Base-by-base conservation (phyloP, 2,329 filamentous ascomycete species). In the Beauveria brongniartii region DNA sequence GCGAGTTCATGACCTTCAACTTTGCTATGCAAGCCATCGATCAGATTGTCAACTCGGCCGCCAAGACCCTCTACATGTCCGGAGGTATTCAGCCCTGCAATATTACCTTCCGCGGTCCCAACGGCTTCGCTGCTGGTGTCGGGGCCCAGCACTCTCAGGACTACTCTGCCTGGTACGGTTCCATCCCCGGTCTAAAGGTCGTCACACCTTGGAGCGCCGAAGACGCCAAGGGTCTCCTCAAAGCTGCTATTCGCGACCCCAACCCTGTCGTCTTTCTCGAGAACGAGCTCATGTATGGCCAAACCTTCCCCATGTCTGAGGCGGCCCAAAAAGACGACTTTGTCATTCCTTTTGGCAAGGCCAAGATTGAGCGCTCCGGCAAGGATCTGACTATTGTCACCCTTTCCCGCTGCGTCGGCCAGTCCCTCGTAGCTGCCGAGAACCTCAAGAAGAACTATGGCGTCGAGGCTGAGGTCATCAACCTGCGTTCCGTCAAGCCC, bases 1-100 rank as follows among this genome's bases (percentile, higher is more conserved):
- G 90, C 85, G 94, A 99, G 82, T 99, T 99, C 84, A 99, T 99
- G 94, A 99, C 94, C 72, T 97, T 96, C 87, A 99, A 99, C 86
- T 97, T 97, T 75, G 93, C 94, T 77, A 99, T 99, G 94, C 94
- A 99, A 82, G 91, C 94, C 74, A 99, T 99, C 77, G 94, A 99
- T 77, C 94, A 99, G 77, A 91, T 99, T 74, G 92, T 99, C 86
- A 99, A 99, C 87, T 97, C 93, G 55, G 94, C 84, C 69, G 94
- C 92, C 73, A 99, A 99, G 85, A 99, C 94, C 62, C 93, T 99
- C 73, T 99, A 99, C 84, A 99, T 99, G 94, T 97, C 94, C 66
- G 94, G 94, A 71, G 94, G 94, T 77, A 97, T 97, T 77, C 94
- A 99, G 80, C 94, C 94, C 70, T 99, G 94, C 82, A 97, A 97